Base-by-base conservation (phyloP, 768 basidiomycete species). In the Mycena rosella region DNA sequence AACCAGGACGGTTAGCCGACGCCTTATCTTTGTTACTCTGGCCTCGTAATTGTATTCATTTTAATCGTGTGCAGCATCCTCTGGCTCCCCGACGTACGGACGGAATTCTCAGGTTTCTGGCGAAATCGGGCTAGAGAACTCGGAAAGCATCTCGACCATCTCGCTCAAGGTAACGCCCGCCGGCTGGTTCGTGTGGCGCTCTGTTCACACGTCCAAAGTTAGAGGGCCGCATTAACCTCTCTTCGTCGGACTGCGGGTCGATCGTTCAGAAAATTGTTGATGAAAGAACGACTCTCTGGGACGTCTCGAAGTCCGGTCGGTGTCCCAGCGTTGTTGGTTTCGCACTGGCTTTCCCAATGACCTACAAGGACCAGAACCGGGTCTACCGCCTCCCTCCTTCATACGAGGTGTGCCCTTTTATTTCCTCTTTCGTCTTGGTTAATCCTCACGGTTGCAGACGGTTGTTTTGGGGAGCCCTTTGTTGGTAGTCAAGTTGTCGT, bases 241-340 rank as follows among this genome's bases (percentile, higher is more conserved):
- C 81, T 10, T 74, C 79, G 26, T 77, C 81, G 17, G 80, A 83
- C 45, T 75, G 75, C 49, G 81, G 82, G 18, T 74, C 78, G 10
- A 68, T 66, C 32, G 73, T 63, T n/a, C 54, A 70, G 30, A 74
- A 73, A 22, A 70, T 82, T 17, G 71, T 81, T 22, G 76, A 79
- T 13, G 73, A 79, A 53, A 73, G 68, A 20, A 71, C 68, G 13
- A 69, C 73, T 0, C 63, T 84, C 6, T 84, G 81, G 82, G 74
- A 74, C 22, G 65, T 65, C 17, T 34, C 70, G 11, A 60, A 71
- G 30, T 62, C 71, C 30, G 64, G 69, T 30, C 56, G 55, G 57
- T 84, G 83, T 72, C 82, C 84, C 9, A 79, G 79, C 24, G 73
- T 80, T 22, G 74, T 84, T 18, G 79, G 81, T 24, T 80, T 85